These are phyloP conservation scores for Ophiostoma quercus DNA, from an alignment of 2,329 filamentous ascomycete genomes.

Conservation along the genomic window DNA sequence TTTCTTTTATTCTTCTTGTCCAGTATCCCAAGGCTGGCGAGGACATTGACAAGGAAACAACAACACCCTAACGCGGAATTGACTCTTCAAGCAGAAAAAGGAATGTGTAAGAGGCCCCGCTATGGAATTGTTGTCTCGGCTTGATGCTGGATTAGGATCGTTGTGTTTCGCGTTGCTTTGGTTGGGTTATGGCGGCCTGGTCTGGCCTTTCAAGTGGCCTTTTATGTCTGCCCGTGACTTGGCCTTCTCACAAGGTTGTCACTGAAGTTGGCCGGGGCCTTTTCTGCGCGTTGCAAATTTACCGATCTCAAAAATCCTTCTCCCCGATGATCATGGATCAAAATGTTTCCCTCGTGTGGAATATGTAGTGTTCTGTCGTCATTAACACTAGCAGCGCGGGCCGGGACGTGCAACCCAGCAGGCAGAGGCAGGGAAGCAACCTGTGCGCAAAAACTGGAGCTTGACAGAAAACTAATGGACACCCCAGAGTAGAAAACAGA, in stretches of 20 bases:
- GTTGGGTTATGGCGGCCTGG: conserved; percentile 8
- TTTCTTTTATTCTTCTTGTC: not conserved
- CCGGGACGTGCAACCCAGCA: not conserved
- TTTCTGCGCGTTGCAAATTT: not conserved
- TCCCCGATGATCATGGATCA: not conserved
- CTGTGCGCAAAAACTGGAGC: not conserved
- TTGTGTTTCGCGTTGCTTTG: conserved; percentile 13
- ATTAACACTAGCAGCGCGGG: conserved; percentile 15
- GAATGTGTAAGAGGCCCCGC: not conserved
- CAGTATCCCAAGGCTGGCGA: not conserved
- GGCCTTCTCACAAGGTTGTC: not conserved
- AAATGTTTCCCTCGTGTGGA: not conserved
- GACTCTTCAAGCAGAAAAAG: not conserved
- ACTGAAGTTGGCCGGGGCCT: conserved; percentile 8
- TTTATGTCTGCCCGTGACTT: not conserved
- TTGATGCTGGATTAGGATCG: conserved; percentile 10
- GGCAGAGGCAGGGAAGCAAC: not conserved
- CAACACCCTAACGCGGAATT: not conserved
- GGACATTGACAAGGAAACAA: not conserved
- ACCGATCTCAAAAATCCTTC: not conserved
- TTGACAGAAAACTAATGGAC: not conserved
- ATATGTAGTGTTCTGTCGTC: not conserved
- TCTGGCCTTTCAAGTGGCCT: not conserved
- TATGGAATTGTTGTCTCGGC: conserved; percentile 2
- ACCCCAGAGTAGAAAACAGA: not conserved